Evolutionary conservation across 768 basidiomycete species (phyloP), one percentile per base, ranked within the genome.

Genomic region (Suillus hirtellus): DNA sequence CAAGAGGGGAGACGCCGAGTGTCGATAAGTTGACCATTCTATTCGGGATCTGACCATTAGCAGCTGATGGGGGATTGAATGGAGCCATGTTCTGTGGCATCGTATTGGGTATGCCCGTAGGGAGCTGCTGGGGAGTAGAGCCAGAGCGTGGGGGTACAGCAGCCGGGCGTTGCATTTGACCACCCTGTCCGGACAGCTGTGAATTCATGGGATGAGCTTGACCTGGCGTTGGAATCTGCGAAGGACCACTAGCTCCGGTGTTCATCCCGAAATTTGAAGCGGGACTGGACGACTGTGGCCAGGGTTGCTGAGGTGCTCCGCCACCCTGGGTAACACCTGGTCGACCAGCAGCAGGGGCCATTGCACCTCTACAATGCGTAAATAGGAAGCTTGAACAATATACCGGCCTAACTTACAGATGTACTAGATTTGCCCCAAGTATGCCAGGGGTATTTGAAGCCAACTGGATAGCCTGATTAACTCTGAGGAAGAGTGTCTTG

Each of bases 401-500:
- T 17, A 46, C 1, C 43, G 10, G 55, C 46, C 55, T 54, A 17
- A 69, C 80, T 60, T 70, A 82, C 81, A 79, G 65, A 43, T 77
- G 76, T 59, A 70, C 3, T 64, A 68, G 64, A 63, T 69, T 74
- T 21, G 67, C 59, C 21, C 69, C 66, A 17, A 71, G 40, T n/a
- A 71, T 68, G 11, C 64, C 50, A 40, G 69, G 72, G 12, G 60
- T 7, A 42, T 31, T 58, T 40, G 55, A 21, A 42, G 56, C 62
- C 59, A 76, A 52, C 43, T 73, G 74, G 21, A 73, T 67, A 55
- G 75, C 71, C 27, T 69, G 60, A 6, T 77, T 59, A 49, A 85
- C 69, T 63, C 78, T 81, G 56, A 56, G 56, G 42, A 79, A 69
- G 59, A 77, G 59, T 0, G 85, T 83, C 73, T 77, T 82, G 65